phyloP scores from a whole-genome alignment of 1,284 basidiomycete species.

The Wolfiporia cocos region DNA sequence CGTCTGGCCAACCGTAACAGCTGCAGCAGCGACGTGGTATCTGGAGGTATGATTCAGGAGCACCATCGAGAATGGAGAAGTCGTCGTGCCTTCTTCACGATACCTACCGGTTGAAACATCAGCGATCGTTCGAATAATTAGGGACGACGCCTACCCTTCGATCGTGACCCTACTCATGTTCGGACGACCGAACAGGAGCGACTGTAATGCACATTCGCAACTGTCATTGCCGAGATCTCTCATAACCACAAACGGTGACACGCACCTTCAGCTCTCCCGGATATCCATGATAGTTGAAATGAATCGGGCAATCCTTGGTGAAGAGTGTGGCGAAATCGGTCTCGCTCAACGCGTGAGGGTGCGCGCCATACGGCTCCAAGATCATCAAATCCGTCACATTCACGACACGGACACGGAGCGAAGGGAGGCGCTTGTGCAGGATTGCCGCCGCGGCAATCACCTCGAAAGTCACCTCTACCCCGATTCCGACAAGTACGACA shows the following conservation, averaged over 20 bases:
- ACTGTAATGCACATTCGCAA: slow-evolving; percentile 24
- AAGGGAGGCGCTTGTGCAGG: slow-evolving; percentile 55
- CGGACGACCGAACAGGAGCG: slow-evolving; percentile 54
- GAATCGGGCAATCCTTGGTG: slow-evolving; percentile 61
- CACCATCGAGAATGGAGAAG: slow-evolving; percentile 74
- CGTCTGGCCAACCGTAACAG: too few relatives aligned
- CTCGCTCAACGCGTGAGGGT: slow-evolving; percentile 72
- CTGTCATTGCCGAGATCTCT: neutral
- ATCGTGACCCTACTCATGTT: slow-evolving; percentile 44
- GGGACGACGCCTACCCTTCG: slow-evolving; percentile 32
- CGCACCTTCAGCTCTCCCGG: slow-evolving; percentile 47
- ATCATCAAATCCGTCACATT: slow-evolving; percentile 85
- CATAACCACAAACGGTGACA: neutral
- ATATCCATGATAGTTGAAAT: slow-evolving; percentile 87
- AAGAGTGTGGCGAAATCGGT: slow-evolving; percentile 67
- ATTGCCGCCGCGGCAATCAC: slow-evolving; percentile 74
- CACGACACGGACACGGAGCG: slow-evolving; percentile 71
- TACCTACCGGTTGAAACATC: slow-evolving; percentile 28
- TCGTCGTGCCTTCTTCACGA: slow-evolving; percentile 65
- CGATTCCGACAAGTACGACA: slow-evolving; percentile 69
- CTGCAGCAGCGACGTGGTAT: slow-evolving; percentile 54
- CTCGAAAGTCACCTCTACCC: slow-evolving; percentile 73
- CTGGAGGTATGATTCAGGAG: slow-evolving; percentile 58
- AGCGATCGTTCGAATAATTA: neutral
- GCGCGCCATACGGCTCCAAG: slow-evolving; percentile 54